These are phyloP conservation scores for Magnolia changhungtana DNA, from an alignment of 164 flowering plant genomes.

Conservation along the genomic window DNA sequence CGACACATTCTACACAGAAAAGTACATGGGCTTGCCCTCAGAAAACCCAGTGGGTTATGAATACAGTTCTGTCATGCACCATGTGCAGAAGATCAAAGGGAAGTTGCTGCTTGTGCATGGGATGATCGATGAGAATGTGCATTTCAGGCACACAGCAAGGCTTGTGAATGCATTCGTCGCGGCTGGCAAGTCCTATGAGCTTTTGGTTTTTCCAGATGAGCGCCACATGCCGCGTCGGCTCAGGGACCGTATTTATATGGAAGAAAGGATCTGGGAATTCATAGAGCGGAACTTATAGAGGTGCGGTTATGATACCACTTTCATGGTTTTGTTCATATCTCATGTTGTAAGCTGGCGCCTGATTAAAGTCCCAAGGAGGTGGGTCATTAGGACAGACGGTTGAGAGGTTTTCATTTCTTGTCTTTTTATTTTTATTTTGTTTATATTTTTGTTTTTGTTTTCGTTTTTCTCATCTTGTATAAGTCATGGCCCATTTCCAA, in stretches of 20 bases:
- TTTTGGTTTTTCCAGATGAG: slow-evolving; percentile 80
- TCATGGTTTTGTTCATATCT: not conserved
- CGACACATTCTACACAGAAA: slow-evolving; percentile 92
- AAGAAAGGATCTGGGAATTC: slow-evolving; percentile 87
- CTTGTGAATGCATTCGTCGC: slow-evolving; percentile 72
- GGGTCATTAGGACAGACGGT: not conserved
- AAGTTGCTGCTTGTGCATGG: slow-evolving; percentile 82
- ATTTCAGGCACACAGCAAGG: slow-evolving; percentile 95
- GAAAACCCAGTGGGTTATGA: slow-evolving; percentile 45
- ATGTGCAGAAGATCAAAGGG: slow-evolving; percentile 60
- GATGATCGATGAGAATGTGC: slow-evolving; percentile 95
- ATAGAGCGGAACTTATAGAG: slow-evolving; percentile 61
- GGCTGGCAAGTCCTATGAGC: slow-evolving; percentile 69
- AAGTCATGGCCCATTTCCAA: not conserved
- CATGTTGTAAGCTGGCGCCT: not conserved
- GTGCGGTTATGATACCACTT: not conserved
- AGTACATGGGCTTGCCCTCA: slow-evolving; percentile 85
- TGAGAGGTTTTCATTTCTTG: not conserved
- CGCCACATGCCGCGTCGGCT: slow-evolving; percentile 80
- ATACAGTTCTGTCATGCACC: slow-evolving; percentile 66
- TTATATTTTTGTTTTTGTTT: not conserved
- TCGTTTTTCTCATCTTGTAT: not conserved
- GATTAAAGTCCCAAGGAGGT: not conserved
- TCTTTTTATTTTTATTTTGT: not conserved
- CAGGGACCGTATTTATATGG: slow-evolving; percentile 80